Evolutionary conservation across 495 filamentous ascomycete species (phyloP), one percentile per base, ranked within the genome.

Genomic region (Podospora tetraspora): DNA sequence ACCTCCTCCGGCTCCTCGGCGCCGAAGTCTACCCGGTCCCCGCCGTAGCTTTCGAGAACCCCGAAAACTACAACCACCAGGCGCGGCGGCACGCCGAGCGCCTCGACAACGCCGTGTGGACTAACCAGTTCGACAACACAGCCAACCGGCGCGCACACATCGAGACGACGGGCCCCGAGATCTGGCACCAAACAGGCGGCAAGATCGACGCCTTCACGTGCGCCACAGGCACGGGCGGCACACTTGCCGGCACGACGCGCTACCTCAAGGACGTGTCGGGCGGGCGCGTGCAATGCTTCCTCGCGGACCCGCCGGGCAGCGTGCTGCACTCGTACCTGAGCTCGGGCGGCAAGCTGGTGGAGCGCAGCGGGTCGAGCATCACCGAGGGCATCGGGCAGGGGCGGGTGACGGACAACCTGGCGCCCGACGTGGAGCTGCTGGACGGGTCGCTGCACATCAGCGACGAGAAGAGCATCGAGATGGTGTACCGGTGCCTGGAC

Each of bases 21-120:
- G 95, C 95, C n/a, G 93, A 97, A 75, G 95, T 99, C 13, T 93
- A 94, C 79, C 95, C 95, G n/a, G 95, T 99, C 2, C 95, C 95
- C 10, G 95, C 94, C 2, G 95, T 97, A 7, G 88, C 95, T n/a
- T 97, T 92, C 77, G 95, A 97, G 66, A 91, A 97, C 83, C 92
- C 94, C 23, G 81, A 93, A 59, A 99, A 99, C 80, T 99, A 97
- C 83, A 98, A 99, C 81, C 94, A 97, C 79, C 93, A 97, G 82
- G 95, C 95, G 12, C 84, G 85, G 59, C 84, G 95, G 13, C 93
- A 97, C 79, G 95, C 95, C 43, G 93, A 96, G 79, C 78, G 82
- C 0, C 77, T 93, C 59, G 89, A 91, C 2, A 97, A 97, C 79
- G 93, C 95, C 8, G 93, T 97, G 2, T 99, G 95, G 95, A 99